Evolutionary conservation across 257 asterid species (phyloP), one percentile per base, ranked within the genome.

Genomic region (Solanum gandarillasii): DNA sequence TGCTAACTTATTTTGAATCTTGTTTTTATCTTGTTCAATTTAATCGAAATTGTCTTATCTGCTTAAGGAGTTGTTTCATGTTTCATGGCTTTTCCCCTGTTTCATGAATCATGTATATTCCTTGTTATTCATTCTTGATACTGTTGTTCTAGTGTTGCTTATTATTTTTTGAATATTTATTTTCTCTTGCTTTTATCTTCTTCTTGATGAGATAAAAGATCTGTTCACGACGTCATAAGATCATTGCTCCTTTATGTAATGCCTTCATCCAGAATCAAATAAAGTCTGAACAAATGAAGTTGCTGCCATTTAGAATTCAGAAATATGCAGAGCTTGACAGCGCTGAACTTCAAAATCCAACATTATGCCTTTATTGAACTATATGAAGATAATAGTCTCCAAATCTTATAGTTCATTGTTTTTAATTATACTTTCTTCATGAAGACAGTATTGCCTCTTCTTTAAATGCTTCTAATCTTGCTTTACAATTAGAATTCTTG

Each of bases 401-500:
- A 36, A 75, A 27, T 38, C 32, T 36, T 75, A 12, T 75, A 20
- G 83, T 75, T 75, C 83, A 38, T 38, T 75, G 58, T 38, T 39
- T 75, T 11, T 39, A 36, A 12, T 38, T 76, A 38, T 76, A 38
- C 58, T 23, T 76, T 36, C 34, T 76, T 76, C 58, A 39, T 6
- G 83, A 38, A 76, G 55, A 38, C 32, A 6, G 58, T n/a, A 23
- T 55, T 55, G 38, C 10, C 38, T 72, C 25, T 62, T 35, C 41
- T 60, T 72, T 62, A 27, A 34, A 16, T 82, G 21, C 72, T 39
- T 73, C 82, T 38, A 48, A 67, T 89, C 74, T 70, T 46, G 72
- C 87, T 89, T 86, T 70, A 14, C 86, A 86, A 82, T 71, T 48
- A 72, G 85, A 62, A 29, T 83, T 83, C 20, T 89, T 73, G 86